Conservation (phyloP, 2,329 filamentous ascomycete species). For the Epichloe typhina region DNA sequence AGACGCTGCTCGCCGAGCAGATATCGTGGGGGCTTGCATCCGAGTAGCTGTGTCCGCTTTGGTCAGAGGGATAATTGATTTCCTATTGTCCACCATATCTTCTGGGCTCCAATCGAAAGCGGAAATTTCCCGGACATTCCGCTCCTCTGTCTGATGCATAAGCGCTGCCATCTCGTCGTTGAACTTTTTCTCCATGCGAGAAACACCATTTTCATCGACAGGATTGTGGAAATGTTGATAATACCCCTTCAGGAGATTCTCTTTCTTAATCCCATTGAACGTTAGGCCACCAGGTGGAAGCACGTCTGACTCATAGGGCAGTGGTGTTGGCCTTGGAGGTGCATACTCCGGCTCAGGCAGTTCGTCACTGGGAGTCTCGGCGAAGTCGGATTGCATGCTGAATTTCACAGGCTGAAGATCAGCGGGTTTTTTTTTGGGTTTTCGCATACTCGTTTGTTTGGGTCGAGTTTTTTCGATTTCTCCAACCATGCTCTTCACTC, state of each 20-base stretch:
- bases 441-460: conserved; percentile 46
- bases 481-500: conserved; percentile 44
- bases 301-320: conserved; percentile 57
- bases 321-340: conserved; percentile 56
- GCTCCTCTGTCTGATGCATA: conserved; percentile 47
- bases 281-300: conserved; percentile 45
- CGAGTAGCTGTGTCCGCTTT: conserved; percentile 1
- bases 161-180: conserved; percentile 37
- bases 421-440: conserved; percentile 42
- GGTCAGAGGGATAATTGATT: not conserved
- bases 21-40: conserved; percentile 16
- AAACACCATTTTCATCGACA: conserved; percentile 55
- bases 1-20: conserved; percentile 39
- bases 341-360: conserved; percentile 89
- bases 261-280: conserved; percentile 42
- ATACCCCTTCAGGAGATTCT: conserved; percentile 48
- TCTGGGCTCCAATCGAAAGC: conserved; percentile 47
- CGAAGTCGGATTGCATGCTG: conserved; percentile 43
- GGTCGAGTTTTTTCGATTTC: conserved; percentile 47
- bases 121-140: conserved; percentile 53
- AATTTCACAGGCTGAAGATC: conserved; percentile 45
- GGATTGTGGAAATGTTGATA: conserved; percentile 47
- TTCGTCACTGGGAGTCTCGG: conserved; percentile 38
- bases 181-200: conserved; percentile 47
- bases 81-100: conserved; percentile 36